Evolutionary conservation across 495 filamentous ascomycete species (phyloP).

Genomic region (Staphylotrichum longicolle): DNA sequence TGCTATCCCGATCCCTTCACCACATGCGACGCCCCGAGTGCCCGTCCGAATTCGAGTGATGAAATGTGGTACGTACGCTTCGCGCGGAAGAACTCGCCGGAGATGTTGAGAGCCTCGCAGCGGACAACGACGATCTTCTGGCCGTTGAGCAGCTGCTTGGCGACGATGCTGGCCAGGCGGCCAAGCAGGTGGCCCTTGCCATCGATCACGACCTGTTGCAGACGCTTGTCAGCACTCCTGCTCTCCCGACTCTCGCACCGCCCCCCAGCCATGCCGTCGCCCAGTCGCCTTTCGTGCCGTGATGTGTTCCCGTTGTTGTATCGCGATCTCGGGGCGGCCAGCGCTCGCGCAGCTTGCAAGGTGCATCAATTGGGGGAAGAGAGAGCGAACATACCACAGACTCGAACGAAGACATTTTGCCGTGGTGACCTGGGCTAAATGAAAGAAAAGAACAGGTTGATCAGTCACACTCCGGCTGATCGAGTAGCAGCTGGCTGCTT

Average conservation of each 20-base stretch:
- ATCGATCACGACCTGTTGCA: slow-evolving; percentile 86
- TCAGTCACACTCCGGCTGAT: slow-evolving; percentile 40
- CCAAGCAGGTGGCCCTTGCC: slow-evolving; percentile 99
- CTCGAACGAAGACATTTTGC: slow-evolving; percentile 98
- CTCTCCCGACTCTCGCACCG: not conserved
- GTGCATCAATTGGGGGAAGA: slow-evolving; percentile 13
- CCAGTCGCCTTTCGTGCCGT: slow-evolving; percentile 1
- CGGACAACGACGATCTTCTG: slow-evolving; percentile 99
- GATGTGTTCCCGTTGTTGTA: slow-evolving; percentile 1
- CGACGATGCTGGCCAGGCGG: slow-evolving; percentile 96
- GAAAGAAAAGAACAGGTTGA: slow-evolving; percentile 37
- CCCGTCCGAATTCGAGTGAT: slow-evolving; percentile 3
- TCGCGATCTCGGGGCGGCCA: slow-evolving; percentile 8
- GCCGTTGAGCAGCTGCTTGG: slow-evolving; percentile 98
- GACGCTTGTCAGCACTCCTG: slow-evolving; percentile 12
- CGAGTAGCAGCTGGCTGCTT: slow-evolving; percentile 37
- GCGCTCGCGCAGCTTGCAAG: slow-evolving; percentile 3
- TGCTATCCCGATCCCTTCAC: not conserved
- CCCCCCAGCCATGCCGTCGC: not conserved
- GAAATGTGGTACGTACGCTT: slow-evolving; percentile 77
- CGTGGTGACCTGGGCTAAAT: slow-evolving; percentile 35
- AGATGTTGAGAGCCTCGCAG: slow-evolving; percentile 99
- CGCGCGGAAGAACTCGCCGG: slow-evolving; percentile 99
- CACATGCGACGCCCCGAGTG: slow-evolving; percentile 3
- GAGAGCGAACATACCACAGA: slow-evolving; percentile 74